Evolutionary conservation across 768 basidiomycete genomes (phyloP).

Genomic region (Tephrocybe sp.): DNA sequence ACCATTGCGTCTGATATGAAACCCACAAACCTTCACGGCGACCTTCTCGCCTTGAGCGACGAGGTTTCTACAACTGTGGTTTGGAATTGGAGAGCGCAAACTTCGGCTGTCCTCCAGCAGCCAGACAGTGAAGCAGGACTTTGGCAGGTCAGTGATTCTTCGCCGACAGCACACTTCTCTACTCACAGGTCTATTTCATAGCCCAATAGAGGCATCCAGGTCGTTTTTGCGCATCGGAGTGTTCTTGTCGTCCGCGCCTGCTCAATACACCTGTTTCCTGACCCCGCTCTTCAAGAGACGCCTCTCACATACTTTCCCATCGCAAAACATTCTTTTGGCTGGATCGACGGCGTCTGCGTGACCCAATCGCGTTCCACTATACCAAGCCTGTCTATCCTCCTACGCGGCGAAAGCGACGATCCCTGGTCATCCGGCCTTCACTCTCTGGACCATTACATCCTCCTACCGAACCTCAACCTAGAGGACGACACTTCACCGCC

Average conservation of each 20-base stretch:
- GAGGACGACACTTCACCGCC: slow-evolving; percentile 16
- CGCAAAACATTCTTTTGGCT: slow-evolving; percentile 57
- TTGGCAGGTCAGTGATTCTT: slow-evolving; percentile 28
- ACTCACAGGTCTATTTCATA: slow-evolving; percentile 27
- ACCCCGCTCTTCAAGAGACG: slow-evolving; percentile 35
- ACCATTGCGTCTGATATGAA: slow-evolving; percentile 40
- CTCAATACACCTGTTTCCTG: slow-evolving; percentile 55
- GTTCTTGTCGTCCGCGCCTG: slow-evolving; percentile 61
- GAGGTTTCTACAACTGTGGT: slow-evolving; percentile 50
- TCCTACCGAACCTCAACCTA: slow-evolving; percentile 34
- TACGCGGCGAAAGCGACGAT: slow-evolving; percentile 59
- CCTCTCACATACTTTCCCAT: slow-evolving; percentile 32
- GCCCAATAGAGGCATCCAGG: slow-evolving; percentile 53
- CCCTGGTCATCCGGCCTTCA: slow-evolving; percentile 54
- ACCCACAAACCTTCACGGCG: slow-evolving; percentile 50
- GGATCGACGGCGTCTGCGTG: slow-evolving; percentile 62
- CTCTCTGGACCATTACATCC: slow-evolving; percentile 51
- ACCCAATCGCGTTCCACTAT: slow-evolving; percentile 16
- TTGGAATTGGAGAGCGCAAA: slow-evolving; percentile 52
- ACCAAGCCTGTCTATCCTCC: slow-evolving; percentile 45
- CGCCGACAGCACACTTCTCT: no score
- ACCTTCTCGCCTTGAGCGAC: slow-evolving; percentile 56
- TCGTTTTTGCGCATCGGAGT: slow-evolving; percentile 44
- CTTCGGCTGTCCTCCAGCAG: slow-evolving; percentile 47
- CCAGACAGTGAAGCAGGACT: slow-evolving; percentile 24